Base-by-base conservation (phyloP, 179 eudicot species). In the Beta corolliflora region DNA sequence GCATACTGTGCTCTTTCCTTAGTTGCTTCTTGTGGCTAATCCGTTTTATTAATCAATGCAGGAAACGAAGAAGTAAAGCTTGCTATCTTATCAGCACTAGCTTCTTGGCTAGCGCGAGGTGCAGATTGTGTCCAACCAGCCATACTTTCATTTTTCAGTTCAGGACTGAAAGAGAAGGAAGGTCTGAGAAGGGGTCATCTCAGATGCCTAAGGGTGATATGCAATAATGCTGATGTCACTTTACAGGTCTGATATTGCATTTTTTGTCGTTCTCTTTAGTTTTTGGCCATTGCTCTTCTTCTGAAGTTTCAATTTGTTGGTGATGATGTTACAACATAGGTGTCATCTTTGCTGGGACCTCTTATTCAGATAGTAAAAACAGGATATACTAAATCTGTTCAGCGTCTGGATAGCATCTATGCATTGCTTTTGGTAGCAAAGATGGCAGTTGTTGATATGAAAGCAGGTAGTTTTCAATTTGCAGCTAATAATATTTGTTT, bases 31-130 rank as follows among this genome's bases (percentile, higher is more conserved):
- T 10, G 53, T 79, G 61, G 56, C 73, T 83, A 19, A 59, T 54
- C 25, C 58, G 54, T 41, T 69, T 78, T 21, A 7, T 69, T 73
- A 36, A 23, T 56, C 29, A 83, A 71, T 84, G 64, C 95, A 97
- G 99, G 97, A 80, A 97, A 93, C 81, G 99, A 97, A 83, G 99
- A 97, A 81, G 97, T 89, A 44, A 94, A 93, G 88, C 93, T 97
- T 85, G 97, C 95, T 50, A 81, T 87, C 79, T 88, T 94, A 85
- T 88, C 90, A 64, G 93, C 95, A 63, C 65, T 97, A 70, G 90
- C 95, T 76, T 87, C 91, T 80, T 97, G 99, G 99, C 91, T 87
- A 64, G 88, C 88, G 82, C 89, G 90, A 79, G 91, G 87, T 64
- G 89, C 91, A 19, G 94, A 87, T 81, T 85, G 87, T 77, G 75